phyloP scores from a whole-genome alignment of 106 monocot genomes.

The Chionographis japonica region DNA sequence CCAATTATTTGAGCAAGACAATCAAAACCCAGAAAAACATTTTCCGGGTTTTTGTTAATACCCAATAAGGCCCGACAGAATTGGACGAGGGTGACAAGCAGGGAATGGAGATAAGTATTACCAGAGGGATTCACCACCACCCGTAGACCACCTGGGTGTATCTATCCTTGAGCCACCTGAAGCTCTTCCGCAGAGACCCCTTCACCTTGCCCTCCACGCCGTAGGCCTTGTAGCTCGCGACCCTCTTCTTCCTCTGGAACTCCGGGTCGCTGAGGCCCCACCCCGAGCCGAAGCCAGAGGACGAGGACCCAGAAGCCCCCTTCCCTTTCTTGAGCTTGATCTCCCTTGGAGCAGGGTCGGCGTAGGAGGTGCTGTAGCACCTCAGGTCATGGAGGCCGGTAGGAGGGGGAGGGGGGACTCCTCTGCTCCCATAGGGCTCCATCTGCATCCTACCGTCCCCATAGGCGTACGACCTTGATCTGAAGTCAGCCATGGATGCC shows the following conservation, averaged over 20 bases:
- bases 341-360: background rate
- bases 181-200: conserved; percentile 44
- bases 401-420: conserved; percentile 4
- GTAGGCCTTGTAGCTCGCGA: conserved; percentile 52
- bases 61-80: background rate
- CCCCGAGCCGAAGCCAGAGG: conserved; percentile 13
- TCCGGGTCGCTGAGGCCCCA: conserved; percentile 40
- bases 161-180: conserved; percentile 61
- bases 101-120: background rate
- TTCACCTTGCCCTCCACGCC: conserved; percentile 53
- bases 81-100: conserved; percentile 4
- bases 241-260: conserved; percentile 65
- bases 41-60: too few species aligned
- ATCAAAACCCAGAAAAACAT: too few species aligned
- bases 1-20: too few species aligned
- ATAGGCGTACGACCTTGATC: conserved; percentile 27
- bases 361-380: conserved; percentile 43
- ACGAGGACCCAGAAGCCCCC: background rate
- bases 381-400: conserved; percentile 12
- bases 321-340: conserved; percentile 27
- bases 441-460: conserved; percentile 11
- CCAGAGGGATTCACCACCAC: conserved; percentile 23
- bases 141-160: conserved; percentile 38
- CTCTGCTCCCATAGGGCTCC: conserved; percentile 39
- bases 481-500: conserved; percentile 36